Evolutionary conservation across 164 flowering plant genomes (phyloP).

Genomic region (Vitis amurensis): DNA sequence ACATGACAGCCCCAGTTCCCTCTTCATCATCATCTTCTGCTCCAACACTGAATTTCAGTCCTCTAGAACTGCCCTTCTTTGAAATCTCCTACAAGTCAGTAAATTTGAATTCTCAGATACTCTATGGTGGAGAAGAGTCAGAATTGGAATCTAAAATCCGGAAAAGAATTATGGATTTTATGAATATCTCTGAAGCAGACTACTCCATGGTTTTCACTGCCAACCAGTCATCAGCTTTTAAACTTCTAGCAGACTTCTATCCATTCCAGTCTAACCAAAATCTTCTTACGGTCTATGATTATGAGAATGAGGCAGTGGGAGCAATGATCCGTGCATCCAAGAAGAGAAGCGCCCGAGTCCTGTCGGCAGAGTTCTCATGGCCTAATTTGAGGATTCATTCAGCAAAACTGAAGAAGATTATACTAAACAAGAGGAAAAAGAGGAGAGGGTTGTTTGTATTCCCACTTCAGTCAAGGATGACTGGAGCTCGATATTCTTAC

Average conservation of each 20-base stretch:
- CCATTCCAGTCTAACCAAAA: conserved; percentile 70
- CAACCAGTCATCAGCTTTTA: conserved; percentile 79
- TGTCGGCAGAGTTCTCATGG: conserved; percentile 74
- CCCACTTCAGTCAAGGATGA: conserved; percentile 86
- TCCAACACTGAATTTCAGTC: neutral
- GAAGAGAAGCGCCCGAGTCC: conserved; percentile 63
- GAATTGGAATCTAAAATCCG: conserved; percentile 56
- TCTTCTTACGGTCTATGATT: conserved; percentile 76
- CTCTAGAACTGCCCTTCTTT: conserved; percentile 28
- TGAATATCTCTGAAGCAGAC: conserved; percentile 78
- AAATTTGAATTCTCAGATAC: conserved; percentile 58
- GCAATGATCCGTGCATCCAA: conserved; percentile 68
- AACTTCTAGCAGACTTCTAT: conserved; percentile 76
- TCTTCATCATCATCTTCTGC: conserved; percentile 56
- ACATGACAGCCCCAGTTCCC: conserved; percentile 19
- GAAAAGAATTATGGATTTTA: conserved; percentile 65
- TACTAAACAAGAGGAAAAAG: conserved; percentile 46
- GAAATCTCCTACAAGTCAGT: conserved; percentile 67
- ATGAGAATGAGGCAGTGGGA: conserved; percentile 71
- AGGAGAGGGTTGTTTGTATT: conserved; percentile 79
- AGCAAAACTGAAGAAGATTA: conserved; percentile 25
- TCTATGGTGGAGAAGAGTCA: conserved; percentile 71
- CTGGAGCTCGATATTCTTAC: conserved; percentile 80
- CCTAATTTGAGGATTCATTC: conserved; percentile 54
- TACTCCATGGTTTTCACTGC: conserved; percentile 86